Evolutionary conservation across 2,329 filamentous ascomycete genomes (phyloP).

Genomic region (Fusarium nurragi): DNA sequence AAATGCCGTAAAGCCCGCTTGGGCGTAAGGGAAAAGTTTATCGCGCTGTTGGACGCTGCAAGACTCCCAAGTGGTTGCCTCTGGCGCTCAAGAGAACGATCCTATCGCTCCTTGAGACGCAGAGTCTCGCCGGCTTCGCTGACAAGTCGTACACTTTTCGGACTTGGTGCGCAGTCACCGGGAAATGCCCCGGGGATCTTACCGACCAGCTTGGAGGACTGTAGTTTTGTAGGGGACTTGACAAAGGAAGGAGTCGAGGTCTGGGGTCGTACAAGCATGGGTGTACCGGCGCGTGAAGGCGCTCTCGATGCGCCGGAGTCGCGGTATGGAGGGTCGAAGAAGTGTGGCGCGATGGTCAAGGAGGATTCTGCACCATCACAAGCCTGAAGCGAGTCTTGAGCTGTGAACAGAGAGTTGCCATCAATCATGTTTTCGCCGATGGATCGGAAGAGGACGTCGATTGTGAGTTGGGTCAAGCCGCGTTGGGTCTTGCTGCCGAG

Average conservation of each 20-base stretch:
- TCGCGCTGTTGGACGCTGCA: slow-evolving; percentile 44
- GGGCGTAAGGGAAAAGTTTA: slow-evolving; percentile 43
- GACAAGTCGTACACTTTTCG: slow-evolving; percentile 59
- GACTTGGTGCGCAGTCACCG: slow-evolving; percentile 45
- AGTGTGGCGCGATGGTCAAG: slow-evolving; percentile 76
- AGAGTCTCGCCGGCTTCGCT: slow-evolving; percentile 41
- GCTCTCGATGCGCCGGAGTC: slow-evolving; percentile 68
- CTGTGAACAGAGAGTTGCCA: slow-evolving; percentile 62
- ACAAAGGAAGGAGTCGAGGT: slow-evolving; percentile 49
- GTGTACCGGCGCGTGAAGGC: slow-evolving; percentile 73
- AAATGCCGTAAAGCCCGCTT: slow-evolving; percentile 49
- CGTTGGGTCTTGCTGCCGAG: slow-evolving; percentile 87
- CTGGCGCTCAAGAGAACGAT: slow-evolving; percentile 36
- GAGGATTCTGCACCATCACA: slow-evolving; percentile 85
- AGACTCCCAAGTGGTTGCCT: slow-evolving; percentile 26
- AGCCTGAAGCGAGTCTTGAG: slow-evolving; percentile 77
- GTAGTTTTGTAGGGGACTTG: slow-evolving; percentile 40
- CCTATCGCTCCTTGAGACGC: slow-evolving; percentile 46
- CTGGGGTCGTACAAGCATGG: slow-evolving; percentile 68
- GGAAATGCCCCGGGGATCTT: slow-evolving; percentile 47
- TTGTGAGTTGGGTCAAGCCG: slow-evolving; percentile 88
- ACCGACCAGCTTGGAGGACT: slow-evolving; percentile 28
- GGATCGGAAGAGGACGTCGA: slow-evolving; percentile 89
- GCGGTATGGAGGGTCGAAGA: slow-evolving; percentile 80
- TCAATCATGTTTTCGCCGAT: slow-evolving; percentile 78